Percentiles rank a stretch among this genome's conserved stretches.
These are phyloP conservation scores for Lolium multiflorum DNA, from an alignment of 176 grass and related monocot species.

Conservation along the genomic window DNA sequence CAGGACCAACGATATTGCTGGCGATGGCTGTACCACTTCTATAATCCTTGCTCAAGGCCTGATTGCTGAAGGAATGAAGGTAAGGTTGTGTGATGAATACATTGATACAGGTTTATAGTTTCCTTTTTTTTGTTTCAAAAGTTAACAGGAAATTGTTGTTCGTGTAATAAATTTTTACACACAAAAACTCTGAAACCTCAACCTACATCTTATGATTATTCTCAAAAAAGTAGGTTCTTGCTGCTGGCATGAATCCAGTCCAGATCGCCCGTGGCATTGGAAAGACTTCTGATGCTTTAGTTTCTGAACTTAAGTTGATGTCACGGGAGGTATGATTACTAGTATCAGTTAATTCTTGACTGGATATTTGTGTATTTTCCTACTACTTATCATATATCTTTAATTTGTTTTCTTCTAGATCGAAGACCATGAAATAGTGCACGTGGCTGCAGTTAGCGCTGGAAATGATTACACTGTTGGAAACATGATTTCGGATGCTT, in stretches of 20 bases:
- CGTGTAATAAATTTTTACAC: neutral
- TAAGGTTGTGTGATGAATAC: slow-evolving; percentile 29
- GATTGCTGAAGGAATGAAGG: slow-evolving; percentile 96
- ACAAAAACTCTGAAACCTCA: neutral
- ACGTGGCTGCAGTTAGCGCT: slow-evolving; percentile 86
- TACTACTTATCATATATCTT: slow-evolving; percentile 20
- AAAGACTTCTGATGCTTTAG: slow-evolving; percentile 74
- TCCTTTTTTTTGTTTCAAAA: neutral
- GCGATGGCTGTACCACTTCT: slow-evolving; percentile 93
- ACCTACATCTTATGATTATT: slow-evolving; percentile 36
- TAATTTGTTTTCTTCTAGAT: slow-evolving; percentile 54
- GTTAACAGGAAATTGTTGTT: neutral
- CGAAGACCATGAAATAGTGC: slow-evolving; percentile 81
- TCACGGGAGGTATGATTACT: slow-evolving; percentile 67
- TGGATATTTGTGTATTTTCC: neutral
- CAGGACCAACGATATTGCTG: slow-evolving; percentile 82
- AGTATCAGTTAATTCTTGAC: neutral
- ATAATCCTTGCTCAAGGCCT: slow-evolving; percentile 94
- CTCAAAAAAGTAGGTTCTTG: slow-evolving; percentile 83
- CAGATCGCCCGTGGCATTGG: slow-evolving; percentile 86
- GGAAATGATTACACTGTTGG: slow-evolving; percentile 82
- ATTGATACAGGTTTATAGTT: neutral
- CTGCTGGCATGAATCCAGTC: slow-evolving; percentile 91
- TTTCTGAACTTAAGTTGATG: slow-evolving; percentile 87
- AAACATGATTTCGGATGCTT: slow-evolving; percentile 81